A percentile compares a stretch with the other conserved stretches of the same genome.
Conservation (phyloP, 495 filamentous ascomycete species). For the Podospora pseudopauciseta region DNA sequence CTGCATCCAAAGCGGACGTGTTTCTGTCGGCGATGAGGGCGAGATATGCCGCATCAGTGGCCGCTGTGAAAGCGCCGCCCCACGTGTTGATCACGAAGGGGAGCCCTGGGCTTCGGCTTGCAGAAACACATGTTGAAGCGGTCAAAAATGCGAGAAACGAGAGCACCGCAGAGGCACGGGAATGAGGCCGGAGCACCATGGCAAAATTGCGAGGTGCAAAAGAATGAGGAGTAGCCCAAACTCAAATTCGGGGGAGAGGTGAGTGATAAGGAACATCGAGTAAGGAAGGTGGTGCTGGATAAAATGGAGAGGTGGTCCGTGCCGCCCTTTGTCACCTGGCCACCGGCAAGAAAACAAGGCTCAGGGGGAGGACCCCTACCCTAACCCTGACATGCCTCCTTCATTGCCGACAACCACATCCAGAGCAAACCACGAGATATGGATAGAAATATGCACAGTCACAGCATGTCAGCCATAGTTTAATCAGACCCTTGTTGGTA, state of each 20-base stretch:
- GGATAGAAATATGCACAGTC: too few species aligned
- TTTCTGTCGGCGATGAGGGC: constrained; percentile 21
- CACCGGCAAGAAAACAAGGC: neutral
- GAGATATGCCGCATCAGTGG: constrained; percentile 47
- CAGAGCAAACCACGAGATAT: too few species aligned
- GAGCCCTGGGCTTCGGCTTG: constrained; percentile 25
- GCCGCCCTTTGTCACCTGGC: neutral
- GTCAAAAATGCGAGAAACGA: neutral
- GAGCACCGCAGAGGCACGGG: neutral
- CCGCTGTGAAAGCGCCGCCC: constrained; percentile 44
- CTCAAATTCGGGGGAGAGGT: neutral
- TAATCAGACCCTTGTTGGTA: too few species aligned
- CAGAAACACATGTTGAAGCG: neutral
- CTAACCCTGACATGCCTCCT: neutral
- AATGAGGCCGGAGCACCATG: neutral
- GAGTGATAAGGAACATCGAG: neutral
- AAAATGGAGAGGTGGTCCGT: neutral
- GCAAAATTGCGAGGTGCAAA: neutral
- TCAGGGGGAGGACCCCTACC: neutral
- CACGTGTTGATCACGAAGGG: constrained; percentile 48
- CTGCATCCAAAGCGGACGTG: constrained; percentile 41
- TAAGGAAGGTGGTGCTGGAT: neutral
- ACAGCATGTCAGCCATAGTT: too few species aligned
- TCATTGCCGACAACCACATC: too few species aligned
- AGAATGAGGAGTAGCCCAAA: neutral